These are phyloP conservation scores for Piper longum DNA, from an alignment of 164 flowering plant species.

Conservation along the genomic window DNA sequence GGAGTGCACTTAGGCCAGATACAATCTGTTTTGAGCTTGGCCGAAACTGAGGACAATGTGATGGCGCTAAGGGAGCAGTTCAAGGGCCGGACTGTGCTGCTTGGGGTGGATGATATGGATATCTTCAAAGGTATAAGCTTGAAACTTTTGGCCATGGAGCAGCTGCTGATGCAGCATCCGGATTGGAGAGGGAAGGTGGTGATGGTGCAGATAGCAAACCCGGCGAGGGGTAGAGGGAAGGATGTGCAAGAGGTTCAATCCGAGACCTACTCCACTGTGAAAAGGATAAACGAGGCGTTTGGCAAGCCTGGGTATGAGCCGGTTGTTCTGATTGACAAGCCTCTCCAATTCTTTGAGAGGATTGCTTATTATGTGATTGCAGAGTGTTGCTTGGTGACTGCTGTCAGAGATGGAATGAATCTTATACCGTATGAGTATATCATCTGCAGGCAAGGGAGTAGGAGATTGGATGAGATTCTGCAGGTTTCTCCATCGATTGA, in stretches of 20 bases:
- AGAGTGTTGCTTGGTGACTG: conserved; percentile 64
- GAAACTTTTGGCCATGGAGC: conserved; percentile 67
- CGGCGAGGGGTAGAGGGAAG: conserved; percentile 60
- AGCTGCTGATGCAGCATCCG: conserved; percentile 46
- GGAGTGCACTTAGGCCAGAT: conserved; percentile 72
- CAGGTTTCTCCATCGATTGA: conserved; percentile 17
- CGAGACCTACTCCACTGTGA: conserved; percentile 3
- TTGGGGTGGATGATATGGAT: conserved; percentile 76
- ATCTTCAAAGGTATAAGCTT: conserved; percentile 63
- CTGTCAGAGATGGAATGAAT: conserved; percentile 79
- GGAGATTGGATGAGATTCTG: conserved; percentile 10
- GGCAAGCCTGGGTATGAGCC: conserved; percentile 55
- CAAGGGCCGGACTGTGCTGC: conserved; percentile 56
- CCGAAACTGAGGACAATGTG: conserved; percentile 47
- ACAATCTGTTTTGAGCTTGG: conserved; percentile 37
- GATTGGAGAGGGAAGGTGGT: conserved; percentile 66
- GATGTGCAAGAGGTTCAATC: conserved; percentile 31
- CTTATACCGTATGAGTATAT: conserved; percentile 67
- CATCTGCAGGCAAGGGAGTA: conserved; percentile 43
- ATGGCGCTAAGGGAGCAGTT: conserved; percentile 49
- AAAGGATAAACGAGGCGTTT: conserved; percentile 39
- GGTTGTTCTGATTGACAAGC: conserved; percentile 42
- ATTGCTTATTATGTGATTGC: conserved; percentile 54
- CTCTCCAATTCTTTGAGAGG: conserved; percentile 42
- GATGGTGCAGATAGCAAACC: conserved; percentile 57